Base-by-base conservation (phyloP, 768 basidiomycete genomes). In the Hericium rajendrae region DNA sequence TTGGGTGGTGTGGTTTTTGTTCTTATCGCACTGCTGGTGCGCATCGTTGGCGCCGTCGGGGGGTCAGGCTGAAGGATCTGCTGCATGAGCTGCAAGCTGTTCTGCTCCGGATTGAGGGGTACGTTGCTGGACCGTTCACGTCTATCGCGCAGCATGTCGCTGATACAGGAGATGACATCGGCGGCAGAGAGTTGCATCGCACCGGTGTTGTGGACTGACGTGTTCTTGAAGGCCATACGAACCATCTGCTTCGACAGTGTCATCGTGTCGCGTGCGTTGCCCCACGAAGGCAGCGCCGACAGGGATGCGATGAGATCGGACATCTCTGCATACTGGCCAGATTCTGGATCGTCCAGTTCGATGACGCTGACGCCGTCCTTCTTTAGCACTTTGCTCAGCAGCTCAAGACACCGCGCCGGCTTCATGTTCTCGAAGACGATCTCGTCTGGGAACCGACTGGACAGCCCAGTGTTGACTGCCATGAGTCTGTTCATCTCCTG, bases 371-470 rank as follows among this genome's bases (percentile, higher is more conserved):
- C 70, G 1, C 71, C 65, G 28, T 71, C 70, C 68, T 78, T 79
- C 60, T 65, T 58, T 39, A 87, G 69, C 61, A 81, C 73, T 49
- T 72, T 74, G 43, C 66, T 62, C 16, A 86, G 69, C 8, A 87
- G 65, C 51, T 73, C 58, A 32, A 86, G 64, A 58, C 84, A 85
- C 8, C 74, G 65, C 4, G 71, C 69, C 0, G 79, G 70, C 6
- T 67, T 55, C 71, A 87, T 76, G 65, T 85, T 78, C 0, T 51
- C 56, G 72, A 86, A 84, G 22, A 68, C 60, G 15, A 87, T 71
- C 56, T 80, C 78, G 20, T 84, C 80, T 0, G 85, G 77, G 69
- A 88, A 86, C 3, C 86, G 79, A 67, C 85, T 87, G 2, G 83
- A 74, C 11, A 88, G 71, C 0, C 85, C 85, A 3, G 77, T 71